phyloP scores from a whole-genome alignment of 2,329 filamentous ascomycete species.

The Fusarium anguioides region DNA sequence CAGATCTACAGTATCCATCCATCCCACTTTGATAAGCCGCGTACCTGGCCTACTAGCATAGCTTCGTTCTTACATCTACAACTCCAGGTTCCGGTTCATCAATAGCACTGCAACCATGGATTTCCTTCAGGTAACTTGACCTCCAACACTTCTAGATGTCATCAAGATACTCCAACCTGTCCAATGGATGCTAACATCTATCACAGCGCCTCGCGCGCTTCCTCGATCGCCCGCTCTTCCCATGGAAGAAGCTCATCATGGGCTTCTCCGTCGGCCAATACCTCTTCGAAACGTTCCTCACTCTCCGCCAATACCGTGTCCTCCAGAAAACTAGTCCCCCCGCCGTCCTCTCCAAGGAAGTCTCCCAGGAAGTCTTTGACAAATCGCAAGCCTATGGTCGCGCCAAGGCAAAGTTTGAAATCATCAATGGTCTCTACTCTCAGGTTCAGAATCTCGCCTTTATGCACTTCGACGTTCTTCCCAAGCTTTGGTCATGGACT shows the following conservation, averaged over 20 bases:
- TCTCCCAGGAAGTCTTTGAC: constrained; percentile 90
- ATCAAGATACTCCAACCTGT: neutral
- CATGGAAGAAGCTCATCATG: constrained; percentile 96
- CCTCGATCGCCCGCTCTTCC: constrained; percentile 92
- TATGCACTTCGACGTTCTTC: constrained; percentile 90
- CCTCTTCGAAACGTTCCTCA: constrained; percentile 88
- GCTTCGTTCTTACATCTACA: constrained; percentile 40
- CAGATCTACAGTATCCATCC: constrained; percentile 36
- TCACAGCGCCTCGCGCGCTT: constrained; percentile 78
- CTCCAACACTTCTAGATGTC: neutral
- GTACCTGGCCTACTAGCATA: constrained; percentile 11
- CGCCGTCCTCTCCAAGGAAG: constrained; percentile 87
- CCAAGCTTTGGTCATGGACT: constrained; percentile 87
- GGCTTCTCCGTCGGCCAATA: constrained; percentile 95
- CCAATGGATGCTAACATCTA: constrained; percentile 27
- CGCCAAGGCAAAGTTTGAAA: constrained; percentile 91
- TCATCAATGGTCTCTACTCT: constrained; percentile 83
- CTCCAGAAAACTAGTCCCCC: constrained; percentile 83
- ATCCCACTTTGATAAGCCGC: constrained; percentile 33
- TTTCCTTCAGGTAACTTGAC: constrained; percentile 57
- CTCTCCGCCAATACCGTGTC: constrained; percentile 88
- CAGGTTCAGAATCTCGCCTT: constrained; percentile 90
- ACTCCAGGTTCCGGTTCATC: constrained; percentile 34
- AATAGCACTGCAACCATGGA: constrained; percentile 54
- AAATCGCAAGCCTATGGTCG: constrained; percentile 97